Evolutionary conservation across 1,284 basidiomycete genomes (phyloP), one percentile per base, ranked within the genome.

Genomic region (Pyrrhoderma noxium): DNA sequence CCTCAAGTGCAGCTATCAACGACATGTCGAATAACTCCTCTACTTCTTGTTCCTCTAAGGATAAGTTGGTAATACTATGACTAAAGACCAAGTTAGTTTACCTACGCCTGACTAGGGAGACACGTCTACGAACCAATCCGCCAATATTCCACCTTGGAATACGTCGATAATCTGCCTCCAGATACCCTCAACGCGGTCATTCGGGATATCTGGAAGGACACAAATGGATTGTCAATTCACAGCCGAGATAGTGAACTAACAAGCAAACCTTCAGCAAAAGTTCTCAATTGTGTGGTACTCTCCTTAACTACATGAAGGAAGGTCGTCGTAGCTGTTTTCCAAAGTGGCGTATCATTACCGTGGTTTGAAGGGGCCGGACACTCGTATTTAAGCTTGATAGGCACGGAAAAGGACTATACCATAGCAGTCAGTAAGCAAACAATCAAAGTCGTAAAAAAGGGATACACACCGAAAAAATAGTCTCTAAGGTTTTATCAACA

Each of bases 351-450:
- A 62, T 92, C 92, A 49, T 87, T 82, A 1, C 89, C 89, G 61
- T 82, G 89, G 63, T 86, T 92, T 40, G 85, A 92, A 0, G 93
- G 76, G 0, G 85, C 70, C 0, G 94, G 93, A 63, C 94, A 96
- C 42, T 93, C 91, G 60, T 97, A 96, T 66, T 94, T 95, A 56
- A 98, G 71, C 64, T 93, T 93, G 64, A 97, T 83, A 0, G 94
- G 93, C 31, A 95, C 84, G 1, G 88, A 80, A 59, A 89, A 92
- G 0, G 92, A 85, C 89, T 93, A 49, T 3, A 7, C 1, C 14
- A 31, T 49, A 14, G 5, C 14, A 40, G 38, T 31, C 5, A 40
- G 38, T 16, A 40, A 37, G 16, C 35, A 37, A 16, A 7, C 16
- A 31, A 0, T 45, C 35, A n/a, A 22, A 52, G 43, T 56, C 38